phyloP scores from a whole-genome alignment of 805 yeast species.

The Sugiyamaella valdiviana region DNA sequence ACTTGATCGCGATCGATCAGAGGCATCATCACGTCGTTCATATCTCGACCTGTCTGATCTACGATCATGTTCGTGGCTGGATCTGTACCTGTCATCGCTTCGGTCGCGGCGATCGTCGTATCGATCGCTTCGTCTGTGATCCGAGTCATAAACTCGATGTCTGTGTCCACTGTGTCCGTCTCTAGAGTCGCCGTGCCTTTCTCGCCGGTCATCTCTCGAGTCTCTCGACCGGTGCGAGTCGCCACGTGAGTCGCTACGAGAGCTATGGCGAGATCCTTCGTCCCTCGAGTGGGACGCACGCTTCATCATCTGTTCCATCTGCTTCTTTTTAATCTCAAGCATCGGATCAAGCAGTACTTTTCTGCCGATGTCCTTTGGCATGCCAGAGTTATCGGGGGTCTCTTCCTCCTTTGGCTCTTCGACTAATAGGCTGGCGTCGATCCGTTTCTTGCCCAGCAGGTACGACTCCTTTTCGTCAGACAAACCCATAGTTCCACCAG shows the following conservation, averaged over 20 bases:
- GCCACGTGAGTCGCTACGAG: not conserved
- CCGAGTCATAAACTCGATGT: not conserved
- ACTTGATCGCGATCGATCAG: not conserved
- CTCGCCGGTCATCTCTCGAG: not conserved
- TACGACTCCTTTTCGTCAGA: constrained; percentile 47
- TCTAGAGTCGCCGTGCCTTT: not conserved
- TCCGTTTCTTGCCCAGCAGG: constrained; percentile 46
- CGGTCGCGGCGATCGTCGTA: not conserved
- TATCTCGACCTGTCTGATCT: not conserved
- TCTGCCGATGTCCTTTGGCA: constrained; percentile 7
- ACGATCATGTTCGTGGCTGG: not conserved
- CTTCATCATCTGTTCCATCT: constrained; percentile 13
- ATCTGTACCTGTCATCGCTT: not conserved
- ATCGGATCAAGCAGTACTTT: constrained; percentile 43
- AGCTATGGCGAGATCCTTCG: constrained; percentile 8
- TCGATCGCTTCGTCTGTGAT: not conserved
- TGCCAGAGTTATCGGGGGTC: not conserved
- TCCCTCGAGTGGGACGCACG: constrained; percentile 10
- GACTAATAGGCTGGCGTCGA: constrained; percentile 29
- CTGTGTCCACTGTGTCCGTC: not conserved
- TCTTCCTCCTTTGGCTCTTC: constrained; percentile 4
- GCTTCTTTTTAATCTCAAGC: constrained; percentile 35
- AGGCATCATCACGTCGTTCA: not conserved
- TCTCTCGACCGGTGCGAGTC: too few species aligned
- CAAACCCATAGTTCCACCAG: constrained; percentile 23